Conservation (phyloP, 2,329 filamentous ascomycete species). For the Pseudogymnoascus sp. region DNA sequence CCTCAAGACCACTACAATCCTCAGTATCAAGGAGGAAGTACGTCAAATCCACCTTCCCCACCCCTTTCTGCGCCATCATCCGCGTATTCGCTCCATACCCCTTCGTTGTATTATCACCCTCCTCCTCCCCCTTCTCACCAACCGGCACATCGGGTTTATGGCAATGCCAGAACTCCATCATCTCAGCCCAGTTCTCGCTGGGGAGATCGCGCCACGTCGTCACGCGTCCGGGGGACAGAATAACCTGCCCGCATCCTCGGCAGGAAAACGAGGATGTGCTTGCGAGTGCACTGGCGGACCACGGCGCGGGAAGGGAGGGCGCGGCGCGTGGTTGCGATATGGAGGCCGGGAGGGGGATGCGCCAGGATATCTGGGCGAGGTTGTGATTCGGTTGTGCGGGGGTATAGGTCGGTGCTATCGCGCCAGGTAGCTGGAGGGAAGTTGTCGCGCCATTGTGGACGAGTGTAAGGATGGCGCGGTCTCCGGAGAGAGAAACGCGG, state of each 20-base stretch:
- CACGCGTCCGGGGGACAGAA: slow-evolving; percentile 33
- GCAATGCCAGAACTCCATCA: slow-evolving; percentile 99
- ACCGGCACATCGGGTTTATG: slow-evolving; percentile 70
- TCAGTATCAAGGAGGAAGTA: slow-evolving; percentile 61
- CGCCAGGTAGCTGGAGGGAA: slow-evolving; percentile 31
- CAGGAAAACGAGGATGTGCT: slow-evolving; percentile 27
- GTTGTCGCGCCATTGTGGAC: slow-evolving; percentile 37
- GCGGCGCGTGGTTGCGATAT: slow-evolving; percentile 15
- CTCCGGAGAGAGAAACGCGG: slow-evolving; percentile 32
- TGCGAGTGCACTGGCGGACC: slow-evolving; percentile 45
- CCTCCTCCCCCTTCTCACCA: slow-evolving; percentile 17
- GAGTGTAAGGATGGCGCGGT: slow-evolving; percentile 39
- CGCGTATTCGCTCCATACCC: slow-evolving; percentile 78
- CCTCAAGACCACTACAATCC: slow-evolving; percentile 49
- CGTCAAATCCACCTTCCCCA: slow-evolving; percentile 73
- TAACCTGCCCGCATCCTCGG: slow-evolving; percentile 35
- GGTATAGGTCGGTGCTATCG: slow-evolving; percentile 17
- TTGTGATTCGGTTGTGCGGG: slow-evolving; percentile 19
- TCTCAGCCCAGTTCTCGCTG: slow-evolving; percentile 96
- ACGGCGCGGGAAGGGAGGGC: slow-evolving; percentile 25
- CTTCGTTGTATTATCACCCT: slow-evolving; percentile 42
- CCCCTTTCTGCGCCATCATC: slow-evolving; percentile 54
- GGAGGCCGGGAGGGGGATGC: slow-evolving; percentile 37
- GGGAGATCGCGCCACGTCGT: slow-evolving; percentile 81
- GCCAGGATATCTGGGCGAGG: slow-evolving; percentile 40